Evolutionary conservation across 805 yeast species (phyloP).

Genomic region (Nakazawaea ernobii): DNA sequence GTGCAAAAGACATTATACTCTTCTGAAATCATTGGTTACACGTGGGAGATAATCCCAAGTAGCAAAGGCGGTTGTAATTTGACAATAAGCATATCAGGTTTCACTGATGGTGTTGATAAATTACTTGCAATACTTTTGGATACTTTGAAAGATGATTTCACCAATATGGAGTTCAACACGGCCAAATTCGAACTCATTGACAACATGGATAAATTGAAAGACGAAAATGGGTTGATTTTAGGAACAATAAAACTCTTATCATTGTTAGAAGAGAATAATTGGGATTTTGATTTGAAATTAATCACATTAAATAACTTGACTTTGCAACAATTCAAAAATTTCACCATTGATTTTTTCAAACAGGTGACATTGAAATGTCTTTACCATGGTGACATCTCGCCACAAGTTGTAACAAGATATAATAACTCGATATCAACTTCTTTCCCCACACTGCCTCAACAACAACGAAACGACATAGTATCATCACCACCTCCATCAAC

Average conservation of each 20-base stretch:
- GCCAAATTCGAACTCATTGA: slow-evolving; percentile 13
- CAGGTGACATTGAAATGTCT: slow-evolving; percentile 32
- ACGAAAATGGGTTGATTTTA: slow-evolving; percentile 39
- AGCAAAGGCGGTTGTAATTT: slow-evolving; percentile 49
- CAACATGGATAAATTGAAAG: slow-evolving; percentile 38
- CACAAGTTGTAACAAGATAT: slow-evolving; percentile 1
- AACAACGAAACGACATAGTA: not conserved
- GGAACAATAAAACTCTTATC: slow-evolving; percentile 46
- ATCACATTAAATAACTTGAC: slow-evolving; percentile 50
- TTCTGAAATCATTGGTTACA: slow-evolving; percentile 46
- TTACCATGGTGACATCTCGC: slow-evolving; percentile 43
- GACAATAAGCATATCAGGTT: slow-evolving; percentile 49
- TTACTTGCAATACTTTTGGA: slow-evolving; percentile 29
- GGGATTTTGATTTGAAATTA: slow-evolving; percentile 49
- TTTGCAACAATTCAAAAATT: slow-evolving; percentile 24
- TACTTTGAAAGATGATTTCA: slow-evolving; percentile 18
- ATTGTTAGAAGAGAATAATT: slow-evolving; percentile 49
- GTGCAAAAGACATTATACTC: slow-evolving; percentile 43
- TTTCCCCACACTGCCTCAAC: not conserved
- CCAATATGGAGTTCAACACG: not conserved
- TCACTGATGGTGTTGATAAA: slow-evolving; percentile 29
- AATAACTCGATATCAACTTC: not conserved
- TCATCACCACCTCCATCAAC: slow-evolving; percentile 23
- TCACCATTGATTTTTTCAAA: slow-evolving; percentile 23
- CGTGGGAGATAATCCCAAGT: slow-evolving; percentile 54